Evolutionary conservation across 1,284 basidiomycete genomes (phyloP).

Genomic region (Agaricales sp.): DNA sequence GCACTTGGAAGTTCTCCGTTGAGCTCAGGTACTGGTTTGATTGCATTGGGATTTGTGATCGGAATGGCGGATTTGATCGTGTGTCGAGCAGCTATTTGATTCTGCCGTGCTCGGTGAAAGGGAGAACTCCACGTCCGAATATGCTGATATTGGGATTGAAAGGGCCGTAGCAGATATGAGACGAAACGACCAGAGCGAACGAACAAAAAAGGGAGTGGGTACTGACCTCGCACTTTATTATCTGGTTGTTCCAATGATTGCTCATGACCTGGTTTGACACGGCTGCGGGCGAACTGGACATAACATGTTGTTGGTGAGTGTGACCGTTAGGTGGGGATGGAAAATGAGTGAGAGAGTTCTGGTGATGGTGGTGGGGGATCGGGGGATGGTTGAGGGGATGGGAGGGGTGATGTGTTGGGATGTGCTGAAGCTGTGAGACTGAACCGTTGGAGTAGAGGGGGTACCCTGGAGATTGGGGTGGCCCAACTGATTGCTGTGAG

Average conservation of each 20-base stretch:
- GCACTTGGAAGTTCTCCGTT: conserved; percentile 24
- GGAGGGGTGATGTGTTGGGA: conserved; percentile 52
- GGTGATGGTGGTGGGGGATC: conserved; percentile 61
- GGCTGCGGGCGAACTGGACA: conserved; percentile 58
- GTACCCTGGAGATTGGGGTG: conserved; percentile 61
- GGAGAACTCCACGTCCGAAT: conserved; percentile 66
- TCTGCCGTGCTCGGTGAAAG: conserved; percentile 71
- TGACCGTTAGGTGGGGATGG: conserved; percentile 62
- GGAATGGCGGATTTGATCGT: conserved; percentile 72
- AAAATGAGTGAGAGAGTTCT: conserved; percentile 66
- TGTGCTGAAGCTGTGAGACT: conserved; percentile 26
- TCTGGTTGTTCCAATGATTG: conserved; percentile 72
- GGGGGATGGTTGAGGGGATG: conserved; percentile 42
- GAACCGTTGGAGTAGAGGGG: conserved; percentile 61
- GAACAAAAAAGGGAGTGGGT: not conserved
- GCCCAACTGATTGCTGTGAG: conserved; percentile 38
- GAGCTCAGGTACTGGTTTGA: conserved; percentile 33
- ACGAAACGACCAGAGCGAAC: conserved; percentile 6
- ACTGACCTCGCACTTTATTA: conserved; percentile 72
- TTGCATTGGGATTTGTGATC: conserved; percentile 72
- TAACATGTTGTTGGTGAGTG: conserved; percentile 36
- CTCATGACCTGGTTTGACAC: conserved; percentile 48
- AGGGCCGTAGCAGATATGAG: conserved; percentile 9
- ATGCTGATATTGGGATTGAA: conserved; percentile 35
- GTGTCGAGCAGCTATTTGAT: conserved; percentile 69